Conservation (phyloP, 352 stramenopile genomes). For the Phytophthora tubulina region DNA sequence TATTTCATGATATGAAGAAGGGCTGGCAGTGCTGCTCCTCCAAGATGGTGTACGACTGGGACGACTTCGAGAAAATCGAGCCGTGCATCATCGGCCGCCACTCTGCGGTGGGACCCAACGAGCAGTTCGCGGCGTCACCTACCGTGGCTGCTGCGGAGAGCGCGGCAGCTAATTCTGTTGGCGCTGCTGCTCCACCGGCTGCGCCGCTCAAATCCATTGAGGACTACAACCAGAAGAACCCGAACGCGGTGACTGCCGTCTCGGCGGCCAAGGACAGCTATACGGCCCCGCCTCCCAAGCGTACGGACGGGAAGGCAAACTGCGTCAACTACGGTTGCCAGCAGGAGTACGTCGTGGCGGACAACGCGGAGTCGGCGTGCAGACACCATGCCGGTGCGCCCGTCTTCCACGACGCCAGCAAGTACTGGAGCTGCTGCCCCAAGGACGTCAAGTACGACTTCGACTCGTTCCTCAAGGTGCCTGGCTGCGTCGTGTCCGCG, state of each 20-base stretch:
- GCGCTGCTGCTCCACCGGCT: slow-evolving; percentile 22
- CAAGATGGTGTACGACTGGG: slow-evolving; percentile 96
- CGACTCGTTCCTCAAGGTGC: slow-evolving; percentile 93
- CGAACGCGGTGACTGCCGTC: slow-evolving; percentile 88
- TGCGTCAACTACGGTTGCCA: slow-evolving; percentile 94
- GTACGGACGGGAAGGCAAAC: slow-evolving; percentile 89
- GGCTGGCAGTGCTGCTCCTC: slow-evolving; percentile 91
- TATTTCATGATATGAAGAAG: slow-evolving; percentile 93
- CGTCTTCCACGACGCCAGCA: slow-evolving; percentile 94
- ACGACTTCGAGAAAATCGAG: slow-evolving; percentile 94
- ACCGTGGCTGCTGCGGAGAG: slow-evolving; percentile 77
- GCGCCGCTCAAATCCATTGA: slow-evolving; percentile 92
- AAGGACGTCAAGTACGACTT: slow-evolving; percentile 96
- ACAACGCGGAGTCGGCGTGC: slow-evolving; percentile 85
- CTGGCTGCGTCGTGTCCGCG: slow-evolving; percentile 83
- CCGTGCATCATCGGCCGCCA: slow-evolving; percentile 76
- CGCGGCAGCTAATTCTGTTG: slow-evolving; percentile 41
- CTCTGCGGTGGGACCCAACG: slow-evolving; percentile 71
- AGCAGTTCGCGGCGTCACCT: slow-evolving; percentile 83
- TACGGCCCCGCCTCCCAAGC: slow-evolving; percentile 49
- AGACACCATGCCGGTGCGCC: slow-evolving; percentile 88
- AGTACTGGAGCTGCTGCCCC: slow-evolving; percentile 95
- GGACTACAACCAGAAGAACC: slow-evolving; percentile 93
- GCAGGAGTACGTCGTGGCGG: slow-evolving; percentile 91
- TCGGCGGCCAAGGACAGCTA: slow-evolving; percentile 73